Conservation (phyloP, 1,139 yeast species). For the Scheffersomyces segobiensis region DNA sequence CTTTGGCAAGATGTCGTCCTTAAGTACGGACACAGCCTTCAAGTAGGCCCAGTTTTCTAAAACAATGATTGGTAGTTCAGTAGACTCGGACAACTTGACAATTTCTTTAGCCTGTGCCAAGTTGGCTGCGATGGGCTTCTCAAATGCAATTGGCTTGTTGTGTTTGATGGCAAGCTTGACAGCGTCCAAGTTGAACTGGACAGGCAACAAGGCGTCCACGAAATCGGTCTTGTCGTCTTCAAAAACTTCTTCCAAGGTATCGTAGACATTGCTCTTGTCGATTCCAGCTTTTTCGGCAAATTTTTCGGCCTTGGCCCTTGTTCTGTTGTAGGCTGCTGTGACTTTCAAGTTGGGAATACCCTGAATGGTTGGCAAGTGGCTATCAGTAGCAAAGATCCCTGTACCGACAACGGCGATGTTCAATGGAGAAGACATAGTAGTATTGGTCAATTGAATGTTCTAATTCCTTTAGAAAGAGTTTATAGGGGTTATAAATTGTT, state of each 20-base stretch:
- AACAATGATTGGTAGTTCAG: slow-evolving; percentile 68
- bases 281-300: slow-evolving; percentile 70
- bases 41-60: slow-evolving; percentile 86
- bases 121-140: slow-evolving; percentile 90
- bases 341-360: slow-evolving; percentile 35
- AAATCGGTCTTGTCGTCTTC: slow-evolving; percentile 65
- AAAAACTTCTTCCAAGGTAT: slow-evolving; percentile 63
- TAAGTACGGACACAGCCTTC: slow-evolving; percentile 53
- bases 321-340: slow-evolving; percentile 75
- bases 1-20: slow-evolving; percentile 55
- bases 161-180: slow-evolving; percentile 67
- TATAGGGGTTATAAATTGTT: background rate
- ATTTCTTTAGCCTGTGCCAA: slow-evolving; percentile 77
- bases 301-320: slow-evolving; percentile 73
- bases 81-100: slow-evolving; percentile 58
- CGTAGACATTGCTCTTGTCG: slow-evolving; percentile 55
- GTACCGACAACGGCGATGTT: slow-evolving; percentile 85
- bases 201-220: slow-evolving; percentile 86
- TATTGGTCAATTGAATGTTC: background rate
- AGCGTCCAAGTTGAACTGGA: slow-evolving; percentile 68
- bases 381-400: slow-evolving; percentile 85
- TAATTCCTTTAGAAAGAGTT: background rate
- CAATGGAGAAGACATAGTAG: slow-evolving; percentile 20
- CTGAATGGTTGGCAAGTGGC: slow-evolving; percentile 75
- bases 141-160: slow-evolving; percentile 76